Percentiles rank a stretch among this genome's conserved stretches.
Evolutionary conservation across 805 yeast species (phyloP).

Genomic region (Scheffersomyces amazonensis): DNA sequence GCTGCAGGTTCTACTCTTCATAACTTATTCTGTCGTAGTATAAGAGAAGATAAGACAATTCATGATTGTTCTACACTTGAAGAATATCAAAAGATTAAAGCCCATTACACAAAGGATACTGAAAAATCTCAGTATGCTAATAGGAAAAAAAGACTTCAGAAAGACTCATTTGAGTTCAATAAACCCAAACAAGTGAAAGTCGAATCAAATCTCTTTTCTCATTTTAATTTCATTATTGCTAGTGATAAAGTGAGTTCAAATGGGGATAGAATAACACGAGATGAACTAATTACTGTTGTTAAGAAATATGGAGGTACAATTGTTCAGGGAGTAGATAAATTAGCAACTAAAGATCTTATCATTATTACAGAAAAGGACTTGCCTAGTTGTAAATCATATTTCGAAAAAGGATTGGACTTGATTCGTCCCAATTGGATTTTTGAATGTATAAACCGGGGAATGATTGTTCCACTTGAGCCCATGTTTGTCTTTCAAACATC

Average conservation of each 20-base stretch:
- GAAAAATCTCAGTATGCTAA: slow-evolving; percentile 27
- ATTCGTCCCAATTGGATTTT: slow-evolving; percentile 69
- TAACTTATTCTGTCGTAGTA: slow-evolving; percentile 67
- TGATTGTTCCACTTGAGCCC: slow-evolving; percentile 57
- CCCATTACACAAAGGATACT: slow-evolving; percentile 18
- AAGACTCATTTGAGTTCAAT: slow-evolving; percentile 10
- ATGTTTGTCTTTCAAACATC: slow-evolving; percentile 49
- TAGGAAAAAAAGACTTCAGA: slow-evolving; percentile 17
- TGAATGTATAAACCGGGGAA: slow-evolving; percentile 51
- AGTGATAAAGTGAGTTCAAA: slow-evolving; percentile 42
- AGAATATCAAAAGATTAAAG: slow-evolving; percentile 46
- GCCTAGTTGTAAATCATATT: slow-evolving; percentile 24
- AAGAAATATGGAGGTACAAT: slow-evolving; percentile 52
- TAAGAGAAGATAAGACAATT: slow-evolving; percentile 69
- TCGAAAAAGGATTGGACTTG: slow-evolving; percentile 52
- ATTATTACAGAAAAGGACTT: slow-evolving; percentile 9
- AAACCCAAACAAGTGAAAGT: slow-evolving; percentile 11
- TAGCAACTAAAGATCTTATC: slow-evolving; percentile 1
- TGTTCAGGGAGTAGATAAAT: slow-evolving; percentile 12
- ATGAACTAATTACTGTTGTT: slow-evolving; percentile 36
- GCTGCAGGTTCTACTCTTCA: slow-evolving; percentile 69
- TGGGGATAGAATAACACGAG: slow-evolving; percentile 25
- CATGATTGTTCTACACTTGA: slow-evolving; percentile 51
- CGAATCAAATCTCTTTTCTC: slow-evolving; percentile 36
- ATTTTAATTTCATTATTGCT: slow-evolving; percentile 48